Evolutionary conservation across 768 basidiomycete genomes (phyloP), one percentile per base, ranked within the genome.

Genomic region (Mycena rosella): DNA sequence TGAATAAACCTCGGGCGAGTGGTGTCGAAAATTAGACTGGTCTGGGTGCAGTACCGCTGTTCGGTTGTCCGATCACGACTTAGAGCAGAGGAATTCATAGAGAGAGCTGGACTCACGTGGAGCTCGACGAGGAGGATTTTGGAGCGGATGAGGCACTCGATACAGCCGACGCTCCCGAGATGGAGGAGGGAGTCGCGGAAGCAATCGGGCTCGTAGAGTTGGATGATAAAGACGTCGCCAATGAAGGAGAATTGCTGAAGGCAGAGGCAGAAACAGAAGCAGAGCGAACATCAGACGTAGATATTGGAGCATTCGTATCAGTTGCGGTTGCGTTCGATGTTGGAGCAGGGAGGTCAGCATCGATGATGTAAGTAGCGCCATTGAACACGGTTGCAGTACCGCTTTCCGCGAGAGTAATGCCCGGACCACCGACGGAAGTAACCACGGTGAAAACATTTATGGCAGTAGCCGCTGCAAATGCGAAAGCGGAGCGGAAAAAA

Each of bases 361-460:
- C 38, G 11, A 72, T 55, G n/a, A 61, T 67, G 48, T 63, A 72
- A 15, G 61, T 63, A 11, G 53, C 55, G 26, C 58, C 61, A 14
- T 52, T 59, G 34, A 56, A 69, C 7, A 60, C 52, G 9, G 68
- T 69, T 11, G 55, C 58, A 22, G 40, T 22, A 27, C 69, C 72
- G 24, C 40, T 52, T 10, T 56, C 27, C 26, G 61, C 69, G 26
- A 70, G 69, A 22, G 72, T 72, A 32, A 72, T 53, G 29, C 62
- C 69, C 5, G 69, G 36, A 36, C 72, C 72, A 24, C 45, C 54
- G n/a, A 47, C 24, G 10, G 68, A 60, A 30, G 57, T 56, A 24
- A 72, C 52, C 8, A 72, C 51, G 38, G 72, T 72, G 56, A 64
- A 52, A 3, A 63, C 24, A 7, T 30, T 49, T 7, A n/a, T 55